These are phyloP conservation scores for Aspergillus coremiiformis DNA, from an alignment of 495 filamentous ascomycete species.

Conservation along the genomic window DNA sequence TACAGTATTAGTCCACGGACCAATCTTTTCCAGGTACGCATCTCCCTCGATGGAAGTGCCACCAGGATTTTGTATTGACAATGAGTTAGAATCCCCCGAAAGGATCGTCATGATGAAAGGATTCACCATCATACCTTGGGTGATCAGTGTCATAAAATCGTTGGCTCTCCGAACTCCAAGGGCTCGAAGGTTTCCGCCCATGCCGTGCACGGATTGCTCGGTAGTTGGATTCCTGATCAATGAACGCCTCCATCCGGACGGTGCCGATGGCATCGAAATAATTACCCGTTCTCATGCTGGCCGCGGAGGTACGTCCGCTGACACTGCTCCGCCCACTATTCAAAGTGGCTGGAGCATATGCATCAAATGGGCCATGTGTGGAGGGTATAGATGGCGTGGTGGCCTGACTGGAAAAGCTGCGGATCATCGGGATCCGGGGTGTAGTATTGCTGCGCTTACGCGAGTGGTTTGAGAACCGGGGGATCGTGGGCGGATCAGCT, in stretches of 20 bases:
- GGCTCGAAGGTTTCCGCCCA: constrained; percentile 29
- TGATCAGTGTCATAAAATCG: constrained; percentile 26
- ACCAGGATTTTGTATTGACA: not conserved
- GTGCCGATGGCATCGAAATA: constrained; percentile 71
- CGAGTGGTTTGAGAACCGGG: constrained; percentile 65
- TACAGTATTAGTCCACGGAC: not conserved
- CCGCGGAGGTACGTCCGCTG: constrained; percentile 38
- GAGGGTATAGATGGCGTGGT: constrained; percentile 35
- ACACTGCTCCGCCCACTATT: constrained; percentile 37
- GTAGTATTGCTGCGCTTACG: constrained; percentile 83
- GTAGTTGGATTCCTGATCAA: constrained; percentile 33
- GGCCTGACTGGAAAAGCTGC: constrained; percentile 64
- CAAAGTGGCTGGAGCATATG: constrained; percentile 30
- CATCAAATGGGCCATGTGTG: constrained; percentile 54
- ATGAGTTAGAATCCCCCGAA: constrained; percentile 32
- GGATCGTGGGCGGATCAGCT: constrained; percentile 75
- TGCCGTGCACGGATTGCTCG: constrained; percentile 21
- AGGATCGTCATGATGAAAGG: constrained; percentile 30
- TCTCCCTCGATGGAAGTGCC: not conserved
- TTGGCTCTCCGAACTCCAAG: constrained; percentile 28
- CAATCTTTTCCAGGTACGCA: not conserved
- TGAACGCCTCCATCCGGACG: constrained; percentile 93
- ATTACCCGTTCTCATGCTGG: constrained; percentile 35
- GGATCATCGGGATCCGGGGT: constrained; percentile 62
- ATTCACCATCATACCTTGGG: constrained; percentile 28